Evolutionary conservation across 208 protist species (phyloP).

Genomic region (Leishmania gerbilli): DNA sequence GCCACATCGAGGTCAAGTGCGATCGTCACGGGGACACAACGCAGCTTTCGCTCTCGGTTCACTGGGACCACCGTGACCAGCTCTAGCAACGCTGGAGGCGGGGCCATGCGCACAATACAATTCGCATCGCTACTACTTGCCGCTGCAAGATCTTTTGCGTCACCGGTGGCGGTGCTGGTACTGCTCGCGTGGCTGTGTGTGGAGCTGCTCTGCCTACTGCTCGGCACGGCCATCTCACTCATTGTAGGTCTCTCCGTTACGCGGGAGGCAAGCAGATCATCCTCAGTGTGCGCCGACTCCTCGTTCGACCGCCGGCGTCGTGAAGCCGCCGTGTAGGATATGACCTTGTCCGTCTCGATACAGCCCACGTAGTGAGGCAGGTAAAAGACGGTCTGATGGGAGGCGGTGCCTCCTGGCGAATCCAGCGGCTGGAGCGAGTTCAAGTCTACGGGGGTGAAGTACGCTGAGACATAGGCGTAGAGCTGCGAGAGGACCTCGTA

Average conservation of each 20-base stretch:
- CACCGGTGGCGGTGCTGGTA: background rate
- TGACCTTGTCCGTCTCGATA: conserved; percentile 26
- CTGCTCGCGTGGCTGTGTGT: background rate
- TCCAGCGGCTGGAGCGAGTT: conserved; percentile 5
- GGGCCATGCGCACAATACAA: conserved; percentile 14
- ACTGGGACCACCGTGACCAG: conserved; percentile 26
- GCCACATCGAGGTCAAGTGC: conserved; percentile 20
- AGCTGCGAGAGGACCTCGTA: conserved; percentile 48
- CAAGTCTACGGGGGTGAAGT: conserved; percentile 46
- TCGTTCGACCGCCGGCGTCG: background rate
- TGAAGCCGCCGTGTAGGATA: conserved; percentile 24
- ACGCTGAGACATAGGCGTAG: conserved; percentile 62
- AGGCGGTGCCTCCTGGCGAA: background rate
- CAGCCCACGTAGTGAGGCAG: conserved; percentile 32
- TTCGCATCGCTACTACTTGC: conserved; percentile 19
- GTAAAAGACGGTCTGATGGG: conserved; percentile 29
- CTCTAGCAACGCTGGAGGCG: conserved; percentile 18
- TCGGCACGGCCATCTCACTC: background rate
- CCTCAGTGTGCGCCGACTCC: background rate
- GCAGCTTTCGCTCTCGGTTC: conserved; percentile 17
- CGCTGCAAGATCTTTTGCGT: background rate
- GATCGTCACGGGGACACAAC: conserved; percentile 26
- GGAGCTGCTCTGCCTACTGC: background rate
- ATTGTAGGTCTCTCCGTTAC: conserved; percentile 11
- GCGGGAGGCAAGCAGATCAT: conserved; percentile 10